These are phyloP conservation scores for Sclerotiophoma versabilis DNA, from an alignment of 2,329 filamentous ascomycete genomes.

Conservation along the genomic window DNA sequence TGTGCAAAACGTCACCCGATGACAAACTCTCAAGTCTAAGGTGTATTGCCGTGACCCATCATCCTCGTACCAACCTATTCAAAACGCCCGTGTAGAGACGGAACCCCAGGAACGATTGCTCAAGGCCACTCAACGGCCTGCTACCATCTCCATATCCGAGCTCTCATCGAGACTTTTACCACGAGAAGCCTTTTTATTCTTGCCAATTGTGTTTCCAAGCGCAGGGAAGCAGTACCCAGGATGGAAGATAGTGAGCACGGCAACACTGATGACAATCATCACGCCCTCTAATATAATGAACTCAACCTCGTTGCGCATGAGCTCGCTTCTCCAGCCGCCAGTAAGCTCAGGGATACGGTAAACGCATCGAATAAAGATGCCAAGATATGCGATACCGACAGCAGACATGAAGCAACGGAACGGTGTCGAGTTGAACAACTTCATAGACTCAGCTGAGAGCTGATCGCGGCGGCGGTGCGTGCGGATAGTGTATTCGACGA, in stretches of 20 bases:
- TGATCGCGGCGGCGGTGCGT: conserved; percentile 38
- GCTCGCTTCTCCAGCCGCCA: conserved; percentile 54
- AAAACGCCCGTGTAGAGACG: not conserved
- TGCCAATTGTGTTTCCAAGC: conserved; percentile 32
- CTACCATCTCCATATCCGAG: conserved; percentile 29
- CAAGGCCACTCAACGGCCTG: not conserved
- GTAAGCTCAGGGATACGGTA: conserved; percentile 60
- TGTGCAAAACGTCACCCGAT: not conserved
- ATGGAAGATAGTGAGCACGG: conserved; percentile 57
- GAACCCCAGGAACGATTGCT: not conserved
- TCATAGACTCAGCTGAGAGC: conserved; percentile 27
- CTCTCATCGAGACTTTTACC: conserved; percentile 27
- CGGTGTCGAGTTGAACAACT: conserved; percentile 28
- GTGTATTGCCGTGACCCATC: not conserved
- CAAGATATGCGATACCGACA: conserved; percentile 52
- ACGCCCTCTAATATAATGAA: conserved; percentile 62
- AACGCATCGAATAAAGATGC: conserved; percentile 57
- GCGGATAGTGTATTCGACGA: conserved; percentile 47
- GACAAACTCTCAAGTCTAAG: not conserved
- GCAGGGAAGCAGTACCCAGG: conserved; percentile 52
- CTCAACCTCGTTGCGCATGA: conserved; percentile 57
- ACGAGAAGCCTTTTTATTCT: conserved; percentile 13
- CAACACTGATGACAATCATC: conserved; percentile 59
- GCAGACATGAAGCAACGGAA: conserved; percentile 44
- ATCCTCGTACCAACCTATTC: not conserved